Evolutionary conservation across 2,329 filamentous ascomycete genomes (phyloP).

Genomic region (Nectriaceae sp.): DNA sequence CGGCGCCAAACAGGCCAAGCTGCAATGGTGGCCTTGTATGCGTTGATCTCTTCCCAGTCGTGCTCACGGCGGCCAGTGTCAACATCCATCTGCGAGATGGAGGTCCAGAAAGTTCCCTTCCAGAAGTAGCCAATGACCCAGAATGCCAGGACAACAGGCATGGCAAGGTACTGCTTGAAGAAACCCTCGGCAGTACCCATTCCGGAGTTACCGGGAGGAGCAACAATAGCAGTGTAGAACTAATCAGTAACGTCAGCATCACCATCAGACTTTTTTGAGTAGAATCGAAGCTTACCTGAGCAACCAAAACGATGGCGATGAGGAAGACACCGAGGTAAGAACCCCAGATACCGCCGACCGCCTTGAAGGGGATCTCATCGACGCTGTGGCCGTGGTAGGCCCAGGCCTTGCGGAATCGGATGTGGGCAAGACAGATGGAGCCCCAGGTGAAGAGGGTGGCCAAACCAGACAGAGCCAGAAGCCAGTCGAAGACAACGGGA

Average conservation of each 20-base stretch:
- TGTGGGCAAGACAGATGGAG: slow-evolving; percentile 62
- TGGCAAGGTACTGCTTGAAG: slow-evolving; percentile 57
- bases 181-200: slow-evolving; percentile 49
- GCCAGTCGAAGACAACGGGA: slow-evolving; percentile 61
- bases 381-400: slow-evolving; percentile 57
- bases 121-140: slow-evolving; percentile 62
- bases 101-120: slow-evolving; percentile 65
- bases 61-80: slow-evolving; percentile 67
- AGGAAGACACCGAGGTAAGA: slow-evolving; percentile 64
- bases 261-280: background rate
- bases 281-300: slow-evolving; percentile 44
- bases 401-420: slow-evolving; percentile 68
- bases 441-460: slow-evolving; percentile 67
- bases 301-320: slow-evolving; percentile 55
- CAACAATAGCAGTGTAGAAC: slow-evolving; percentile 53
- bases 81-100: slow-evolving; percentile 63
- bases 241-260: slow-evolving; percentile 19
- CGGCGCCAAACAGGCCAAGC: slow-evolving; percentile 54
- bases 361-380: slow-evolving; percentile 67
- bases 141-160: slow-evolving; percentile 57
- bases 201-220: slow-evolving; percentile 33
- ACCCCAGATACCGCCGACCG: slow-evolving; percentile 61
- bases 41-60: slow-evolving; percentile 66
- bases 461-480: slow-evolving; percentile 64
- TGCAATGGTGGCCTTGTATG: slow-evolving; percentile 50